Percentiles rank a stretch among this genome's conserved stretches.
Evolutionary conservation across 2,329 filamentous ascomycete genomes (phyloP).

Genomic region (Pleurostoma richardsiae): DNA sequence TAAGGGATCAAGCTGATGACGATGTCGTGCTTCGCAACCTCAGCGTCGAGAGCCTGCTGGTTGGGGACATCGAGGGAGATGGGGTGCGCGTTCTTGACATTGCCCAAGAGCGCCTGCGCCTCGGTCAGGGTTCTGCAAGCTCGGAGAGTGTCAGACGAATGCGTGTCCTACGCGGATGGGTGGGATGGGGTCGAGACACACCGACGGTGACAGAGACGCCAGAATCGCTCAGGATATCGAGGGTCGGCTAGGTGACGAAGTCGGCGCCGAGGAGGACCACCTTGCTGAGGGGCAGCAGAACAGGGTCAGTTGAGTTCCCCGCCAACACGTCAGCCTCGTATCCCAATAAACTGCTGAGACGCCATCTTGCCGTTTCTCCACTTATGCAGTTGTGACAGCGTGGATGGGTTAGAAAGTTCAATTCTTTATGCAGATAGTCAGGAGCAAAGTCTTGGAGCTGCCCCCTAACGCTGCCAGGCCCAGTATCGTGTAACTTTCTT

Average conservation of each 20-base stretch:
- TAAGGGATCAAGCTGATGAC: constrained; percentile 86
- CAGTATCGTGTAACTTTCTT: too few relatives aligned
- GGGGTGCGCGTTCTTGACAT: constrained; percentile 67
- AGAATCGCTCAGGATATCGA: constrained; percentile 57
- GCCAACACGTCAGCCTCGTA: too few relatives aligned
- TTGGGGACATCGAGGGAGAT: constrained; percentile 83
- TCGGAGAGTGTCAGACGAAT: constrained; percentile 21
- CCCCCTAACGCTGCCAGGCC: too few relatives aligned
- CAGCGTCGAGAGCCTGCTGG: constrained; percentile 70
- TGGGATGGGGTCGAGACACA: constrained; percentile 18
- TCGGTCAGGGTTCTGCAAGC: constrained; percentile 77
- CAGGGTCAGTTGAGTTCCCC: constrained; percentile 3
- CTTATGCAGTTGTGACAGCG: too few relatives aligned
- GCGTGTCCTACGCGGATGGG: not conserved
- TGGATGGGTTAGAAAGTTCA: too few relatives aligned
- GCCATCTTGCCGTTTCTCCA: constrained; percentile 4
- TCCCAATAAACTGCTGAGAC: not conserved
- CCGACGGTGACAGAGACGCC: constrained; percentile 62
- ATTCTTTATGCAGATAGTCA: too few relatives aligned
- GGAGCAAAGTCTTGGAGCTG: too few relatives aligned
- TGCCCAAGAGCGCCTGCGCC: constrained; percentile 69
- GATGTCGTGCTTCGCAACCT: constrained; percentile 73
- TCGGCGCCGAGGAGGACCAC: constrained; percentile 46
- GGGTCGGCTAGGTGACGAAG: constrained; percentile 59
- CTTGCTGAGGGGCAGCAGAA: constrained; percentile 14